Evolutionary conservation across 495 filamentous ascomycete species (phyloP).

Genomic region (Lasiosphaeria hispida): DNA sequence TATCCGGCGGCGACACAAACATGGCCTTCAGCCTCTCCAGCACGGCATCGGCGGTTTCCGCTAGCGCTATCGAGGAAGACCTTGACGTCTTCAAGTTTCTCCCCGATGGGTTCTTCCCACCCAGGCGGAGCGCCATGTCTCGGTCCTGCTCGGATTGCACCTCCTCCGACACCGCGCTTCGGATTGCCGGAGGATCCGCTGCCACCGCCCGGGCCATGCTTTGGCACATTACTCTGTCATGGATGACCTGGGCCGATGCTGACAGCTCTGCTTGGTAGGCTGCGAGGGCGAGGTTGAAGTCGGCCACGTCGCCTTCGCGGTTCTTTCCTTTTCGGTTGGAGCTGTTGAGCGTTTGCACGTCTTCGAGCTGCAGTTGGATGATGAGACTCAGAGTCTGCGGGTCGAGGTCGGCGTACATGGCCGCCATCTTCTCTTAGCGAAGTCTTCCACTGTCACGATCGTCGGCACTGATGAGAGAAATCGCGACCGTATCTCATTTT

Average conservation of each 20-base stretch:
- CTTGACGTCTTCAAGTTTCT: not conserved
- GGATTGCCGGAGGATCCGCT: conserved; percentile 30
- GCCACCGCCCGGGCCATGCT: conserved; percentile 35
- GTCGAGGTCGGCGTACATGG: too few species aligned
- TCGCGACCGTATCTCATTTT: too few species aligned
- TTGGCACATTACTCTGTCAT: conserved; percentile 30
- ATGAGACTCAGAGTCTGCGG: not conserved
- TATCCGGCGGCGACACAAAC: not conserved
- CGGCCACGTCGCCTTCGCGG: conserved; percentile 26
- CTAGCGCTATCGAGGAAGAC: too few species aligned
- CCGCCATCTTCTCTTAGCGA: too few species aligned
- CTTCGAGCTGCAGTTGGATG: conserved; percentile 35
- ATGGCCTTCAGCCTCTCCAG: not conserved
- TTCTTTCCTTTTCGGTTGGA: conserved; percentile 30
- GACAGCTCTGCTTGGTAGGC: conserved; percentile 32
- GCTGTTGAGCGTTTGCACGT: conserved; percentile 22
- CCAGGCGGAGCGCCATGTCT: conserved; percentile 14
- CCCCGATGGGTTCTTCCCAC: not conserved
- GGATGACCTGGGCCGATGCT: conserved; percentile 11
- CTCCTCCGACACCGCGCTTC: too few species aligned
- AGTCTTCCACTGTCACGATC: too few species aligned
- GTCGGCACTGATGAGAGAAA: too few species aligned
- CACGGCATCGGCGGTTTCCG: not conserved
- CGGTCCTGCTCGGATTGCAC: conserved; percentile 24
- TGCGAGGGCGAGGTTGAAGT: conserved; percentile 26